phyloP scores from a whole-genome alignment of 2,329 filamentous ascomycete species.

The Colletotrichum tanaceti region DNA sequence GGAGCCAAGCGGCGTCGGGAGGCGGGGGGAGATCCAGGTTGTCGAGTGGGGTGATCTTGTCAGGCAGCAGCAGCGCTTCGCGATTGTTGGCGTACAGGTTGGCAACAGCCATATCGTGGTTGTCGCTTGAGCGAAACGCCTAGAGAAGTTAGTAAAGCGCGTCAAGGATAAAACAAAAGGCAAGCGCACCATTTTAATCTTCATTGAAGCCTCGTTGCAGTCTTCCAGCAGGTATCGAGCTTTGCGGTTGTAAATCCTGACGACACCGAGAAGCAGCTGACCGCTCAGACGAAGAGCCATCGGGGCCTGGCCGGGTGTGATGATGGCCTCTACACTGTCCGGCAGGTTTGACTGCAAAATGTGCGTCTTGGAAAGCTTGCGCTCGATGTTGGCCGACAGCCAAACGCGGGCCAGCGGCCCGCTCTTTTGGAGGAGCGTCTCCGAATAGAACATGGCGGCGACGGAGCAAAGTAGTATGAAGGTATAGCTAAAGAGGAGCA shows the following conservation, averaged over 20 bases:
- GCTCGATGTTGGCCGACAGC: conserved; percentile 97
- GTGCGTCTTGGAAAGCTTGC: conserved; percentile 97
- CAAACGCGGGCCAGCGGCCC: conserved; percentile 97
- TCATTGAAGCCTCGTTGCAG: conserved; percentile 96
- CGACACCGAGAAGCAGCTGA: conserved; percentile 93
- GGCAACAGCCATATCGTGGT: conserved; percentile 87
- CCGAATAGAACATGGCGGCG: conserved; percentile 92
- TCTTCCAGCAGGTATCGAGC: conserved; percentile 96
- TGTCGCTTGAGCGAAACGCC: conserved; percentile 94
- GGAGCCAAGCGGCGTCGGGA: conserved; percentile 85
- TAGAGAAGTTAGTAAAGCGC: conserved; percentile 56
- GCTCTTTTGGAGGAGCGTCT: conserved; percentile 94
- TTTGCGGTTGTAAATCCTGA: conserved; percentile 97
- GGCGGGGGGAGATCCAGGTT: conserved; percentile 81
- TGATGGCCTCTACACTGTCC: conserved; percentile 94
- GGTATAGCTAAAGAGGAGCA: conserved; percentile 11
- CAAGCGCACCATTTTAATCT: conserved; percentile 91
- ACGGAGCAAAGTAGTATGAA: conserved; percentile 32
- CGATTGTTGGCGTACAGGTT: conserved; percentile 84
- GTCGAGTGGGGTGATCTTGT: conserved; percentile 93
- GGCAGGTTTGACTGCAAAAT: conserved; percentile 95
- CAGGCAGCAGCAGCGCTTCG: conserved; percentile 87
- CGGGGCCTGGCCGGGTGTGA: conserved; percentile 90
- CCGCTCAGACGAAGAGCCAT: conserved; percentile 95
- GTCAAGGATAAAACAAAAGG: not conserved